Percentiles rank a stretch among this genome's conserved stretches.
phyloP scores from a whole-genome alignment of 805 yeast genomes.

The Saccharomycopsis microspora region DNA sequence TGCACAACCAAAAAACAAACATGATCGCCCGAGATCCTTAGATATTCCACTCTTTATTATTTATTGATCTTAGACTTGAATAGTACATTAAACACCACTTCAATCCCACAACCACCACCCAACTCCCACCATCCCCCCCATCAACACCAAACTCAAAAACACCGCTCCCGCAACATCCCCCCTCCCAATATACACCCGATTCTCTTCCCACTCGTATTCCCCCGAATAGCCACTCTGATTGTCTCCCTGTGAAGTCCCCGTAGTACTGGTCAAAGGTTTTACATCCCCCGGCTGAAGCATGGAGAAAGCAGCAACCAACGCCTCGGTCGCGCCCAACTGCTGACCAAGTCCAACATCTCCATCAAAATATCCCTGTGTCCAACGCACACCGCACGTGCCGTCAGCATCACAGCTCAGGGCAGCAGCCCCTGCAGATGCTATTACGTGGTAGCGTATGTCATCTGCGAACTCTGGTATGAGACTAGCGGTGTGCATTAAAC shows the following conservation, averaged over 20 bases:
- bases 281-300: background rate
- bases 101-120: constrained; percentile 59
- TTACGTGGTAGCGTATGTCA: constrained; percentile 23
- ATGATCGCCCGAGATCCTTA: too few species aligned
- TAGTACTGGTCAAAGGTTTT: background rate
- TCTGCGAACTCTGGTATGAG: constrained; percentile 43
- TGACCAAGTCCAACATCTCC: constrained; percentile 76
- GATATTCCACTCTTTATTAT: too few species aligned
- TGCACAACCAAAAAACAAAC: too few species aligned
- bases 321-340: constrained; percentile 76
- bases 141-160: constrained; percentile 63
- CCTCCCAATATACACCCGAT: constrained; percentile 36
- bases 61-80: too few species aligned
- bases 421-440: constrained; percentile 56
- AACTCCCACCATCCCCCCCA: constrained; percentile 50
- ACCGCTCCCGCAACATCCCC: constrained; percentile 88
- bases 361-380: constrained; percentile 65
- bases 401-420: constrained; percentile 69
- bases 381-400: constrained; percentile 73
- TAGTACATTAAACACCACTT: too few species aligned
- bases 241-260: constrained; percentile 35
- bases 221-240: constrained; percentile 30
- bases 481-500: constrained; percentile 60
- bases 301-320: constrained; percentile 25
- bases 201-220: constrained; percentile 20